Evolutionary conservation across 2,329 filamentous ascomycete species (phyloP), one percentile per base, ranked within the genome.

Genomic region (Cercospora sesami): DNA sequence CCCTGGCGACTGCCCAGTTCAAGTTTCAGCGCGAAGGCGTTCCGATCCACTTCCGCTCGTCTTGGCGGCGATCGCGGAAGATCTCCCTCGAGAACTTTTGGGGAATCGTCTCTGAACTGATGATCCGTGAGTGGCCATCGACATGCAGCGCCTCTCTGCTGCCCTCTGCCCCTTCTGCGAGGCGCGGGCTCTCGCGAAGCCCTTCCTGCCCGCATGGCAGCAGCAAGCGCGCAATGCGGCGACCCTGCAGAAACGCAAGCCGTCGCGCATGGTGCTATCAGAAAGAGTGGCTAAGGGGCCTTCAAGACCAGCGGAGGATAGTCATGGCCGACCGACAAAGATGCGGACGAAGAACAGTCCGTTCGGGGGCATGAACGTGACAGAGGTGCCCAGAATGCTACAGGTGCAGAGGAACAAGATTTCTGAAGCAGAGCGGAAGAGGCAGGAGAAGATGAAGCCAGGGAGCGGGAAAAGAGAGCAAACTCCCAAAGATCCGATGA

Each of bases 291-390:
- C 76, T 8, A 78, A 78, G 59, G 72, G 72, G 66, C 70, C 78
- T 30, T 74, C 58, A 58, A 66, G 67, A 59, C 64, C 68, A 55
- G 60, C 71, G 16, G 30, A 58, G n/a, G 64, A 61, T 30, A 48
- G 61, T n/a, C 45, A 57, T 59, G 64, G 80, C 75, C 53, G 78
- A 77, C 48, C 69, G 61, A 57, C 65, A 12, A 63, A 79, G 77
- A 68, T 68, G 64, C 78, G 78, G 53, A 80, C 81, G 66, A 80
- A 81, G 60, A 81, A 83, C 70, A 84, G 85, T 5, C 87, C 87
- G 2, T 89, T 87, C 75, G 84, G 83, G 18, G 86, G 81, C 8
- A 87, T 88, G 86, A 89, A 89, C 70, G 78, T 83, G 73, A 86
- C 80, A 9, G 77, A 81, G 42, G 71, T 69, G 8, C 76, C 76